A percentile compares a stretch with the other conserved stretches of the same genome.
Conservation (phyloP, 2,329 filamentous ascomycete species). For the Alternaria sp. region DNA sequence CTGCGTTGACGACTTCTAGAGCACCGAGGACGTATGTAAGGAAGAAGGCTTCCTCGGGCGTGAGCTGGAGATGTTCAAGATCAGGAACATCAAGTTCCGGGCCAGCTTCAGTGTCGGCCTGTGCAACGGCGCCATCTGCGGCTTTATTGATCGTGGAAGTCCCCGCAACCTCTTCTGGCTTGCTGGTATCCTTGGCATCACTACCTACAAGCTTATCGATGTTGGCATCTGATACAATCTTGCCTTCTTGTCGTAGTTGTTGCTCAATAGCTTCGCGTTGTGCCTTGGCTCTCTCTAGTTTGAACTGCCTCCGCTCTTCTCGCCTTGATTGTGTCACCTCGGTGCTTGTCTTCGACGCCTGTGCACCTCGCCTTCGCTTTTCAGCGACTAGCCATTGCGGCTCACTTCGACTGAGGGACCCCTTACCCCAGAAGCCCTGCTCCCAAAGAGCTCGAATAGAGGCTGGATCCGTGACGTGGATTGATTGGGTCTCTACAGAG, state of each 20-base stretch:
- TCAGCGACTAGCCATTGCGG: constrained; percentile 91
- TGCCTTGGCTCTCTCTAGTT: constrained; percentile 88
- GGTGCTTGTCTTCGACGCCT: constrained; percentile 77
- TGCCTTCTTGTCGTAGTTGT: constrained; percentile 67
- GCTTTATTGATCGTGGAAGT: constrained; percentile 24
- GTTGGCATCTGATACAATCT: constrained; percentile 36
- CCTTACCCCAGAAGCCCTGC: constrained; percentile 97
- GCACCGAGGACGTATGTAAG: constrained; percentile 81
- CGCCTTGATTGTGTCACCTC: constrained; percentile 79
- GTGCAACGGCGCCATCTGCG: constrained; percentile 15
- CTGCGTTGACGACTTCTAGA: constrained; percentile 68
- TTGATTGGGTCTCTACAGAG: constrained; percentile 80
- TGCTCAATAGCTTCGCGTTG: constrained; percentile 85
- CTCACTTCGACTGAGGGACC: constrained; percentile 90
- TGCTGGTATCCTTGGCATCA: constrained; percentile 30
- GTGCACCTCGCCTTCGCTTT: constrained; percentile 73
- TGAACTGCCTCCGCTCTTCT: constrained; percentile 82
- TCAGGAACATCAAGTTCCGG: constrained; percentile 35
- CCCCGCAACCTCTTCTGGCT: constrained; percentile 24
- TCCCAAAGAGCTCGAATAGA: constrained; percentile 89
- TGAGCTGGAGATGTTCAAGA: constrained; percentile 91
- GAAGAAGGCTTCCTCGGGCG: constrained; percentile 91
- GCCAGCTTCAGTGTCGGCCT: constrained; percentile 8
- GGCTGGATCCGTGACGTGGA: constrained; percentile 81
- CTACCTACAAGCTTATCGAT: constrained; percentile 44